Evolutionary conservation across 192 early-diverging fungal species (phyloP), one percentile per base, ranked within the genome.

Genomic region (Endogone sp.): DNA sequence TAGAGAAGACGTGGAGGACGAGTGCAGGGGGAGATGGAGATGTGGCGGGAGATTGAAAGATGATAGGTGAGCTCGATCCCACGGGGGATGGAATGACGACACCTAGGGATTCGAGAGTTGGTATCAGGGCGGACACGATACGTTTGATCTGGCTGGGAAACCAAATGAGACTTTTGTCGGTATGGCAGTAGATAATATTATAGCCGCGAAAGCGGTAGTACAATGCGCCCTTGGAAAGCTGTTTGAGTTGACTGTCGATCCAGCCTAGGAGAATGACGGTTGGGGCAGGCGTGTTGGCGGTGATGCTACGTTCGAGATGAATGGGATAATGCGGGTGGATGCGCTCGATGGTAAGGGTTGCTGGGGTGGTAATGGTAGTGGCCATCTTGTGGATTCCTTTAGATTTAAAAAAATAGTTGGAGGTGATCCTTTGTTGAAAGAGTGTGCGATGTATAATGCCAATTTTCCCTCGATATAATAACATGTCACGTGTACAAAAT

Each of bases 1-100:
- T 60, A 21, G 59, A 60, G 27, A 60, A 60, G 59, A 60, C 59
- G 22, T 60, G 59, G 6, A 60, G 9, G 2, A 60, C 59, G 27
- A 60, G 27, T 21, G 59, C 9, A 28, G 59, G 10, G 0, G 24
- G 37, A 16, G 9, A 11, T 49, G 37, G 16, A 16, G 37, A 16
- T 6, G 16, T 49, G 37, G 37, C 9, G 1, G 16, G 37, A 16
- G 37, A 49, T 49, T 49, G 37, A 16, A 49, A 6, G 37, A 16
- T n/a, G n/a, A n/a, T n/a, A n/a, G n/a, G n/a, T n/a, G n/a, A n/a
- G n/a, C n/a, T n/a, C 37, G 6, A 16, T 1, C 37, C 16, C 37
- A 16, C 9, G 6, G 37, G 37, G 16, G 37, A 16, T 49, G 37
- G 37, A 49, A 16, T n/a, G n/a, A n/a, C n/a, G n/a, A 26, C 21